Evolutionary conservation across 495 filamentous ascomycete genomes (phyloP).

Genomic region (Parathielavia hyrcaniae): DNA sequence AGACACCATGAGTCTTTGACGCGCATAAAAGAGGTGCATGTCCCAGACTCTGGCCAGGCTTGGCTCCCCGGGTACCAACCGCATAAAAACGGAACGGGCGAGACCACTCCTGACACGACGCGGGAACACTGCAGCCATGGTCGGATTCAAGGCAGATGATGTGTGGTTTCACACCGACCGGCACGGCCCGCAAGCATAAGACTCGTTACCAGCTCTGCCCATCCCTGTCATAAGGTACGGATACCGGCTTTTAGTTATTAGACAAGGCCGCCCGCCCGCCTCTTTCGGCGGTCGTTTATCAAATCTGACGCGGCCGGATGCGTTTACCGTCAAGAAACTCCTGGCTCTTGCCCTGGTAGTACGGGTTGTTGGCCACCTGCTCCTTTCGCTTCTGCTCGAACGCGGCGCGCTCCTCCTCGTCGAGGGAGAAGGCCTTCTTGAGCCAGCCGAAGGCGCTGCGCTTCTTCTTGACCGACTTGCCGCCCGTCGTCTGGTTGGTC

Average conservation of each 20-base stretch:
- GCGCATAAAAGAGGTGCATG: neutral
- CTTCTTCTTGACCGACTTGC: slow-evolving; percentile 50
- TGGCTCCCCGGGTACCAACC: slow-evolving; percentile 12
- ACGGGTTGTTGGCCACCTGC: slow-evolving; percentile 37
- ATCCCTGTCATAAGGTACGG: neutral
- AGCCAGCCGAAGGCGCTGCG: slow-evolving; percentile 54
- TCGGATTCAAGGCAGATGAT: neutral
- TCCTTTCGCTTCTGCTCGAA: slow-evolving; percentile 45
- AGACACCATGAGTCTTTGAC: neutral
- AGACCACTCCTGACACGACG: slow-evolving; percentile 3
- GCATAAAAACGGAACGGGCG: slow-evolving; percentile 1
- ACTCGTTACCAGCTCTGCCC: neutral
- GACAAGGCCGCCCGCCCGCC: neutral
- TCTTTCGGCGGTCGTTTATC: neutral
- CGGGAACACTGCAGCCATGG: slow-evolving; percentile 10
- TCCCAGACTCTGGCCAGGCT: neutral
- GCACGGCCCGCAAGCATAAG: slow-evolving; percentile 10
- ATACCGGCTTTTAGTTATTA: neutral
- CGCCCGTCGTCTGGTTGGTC: slow-evolving; percentile 26
- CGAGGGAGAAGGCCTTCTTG: slow-evolving; percentile 52
- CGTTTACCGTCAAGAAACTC: slow-evolving; percentile 43
- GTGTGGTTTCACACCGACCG: slow-evolving; percentile 9
- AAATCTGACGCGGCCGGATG: slow-evolving; percentile 21
- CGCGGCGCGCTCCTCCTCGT: slow-evolving; percentile 49
- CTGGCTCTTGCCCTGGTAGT: slow-evolving; percentile 39